Base-by-base conservation (phyloP, 192 early-diverging fungal genomes). In the Piromyces finnis region DNA sequence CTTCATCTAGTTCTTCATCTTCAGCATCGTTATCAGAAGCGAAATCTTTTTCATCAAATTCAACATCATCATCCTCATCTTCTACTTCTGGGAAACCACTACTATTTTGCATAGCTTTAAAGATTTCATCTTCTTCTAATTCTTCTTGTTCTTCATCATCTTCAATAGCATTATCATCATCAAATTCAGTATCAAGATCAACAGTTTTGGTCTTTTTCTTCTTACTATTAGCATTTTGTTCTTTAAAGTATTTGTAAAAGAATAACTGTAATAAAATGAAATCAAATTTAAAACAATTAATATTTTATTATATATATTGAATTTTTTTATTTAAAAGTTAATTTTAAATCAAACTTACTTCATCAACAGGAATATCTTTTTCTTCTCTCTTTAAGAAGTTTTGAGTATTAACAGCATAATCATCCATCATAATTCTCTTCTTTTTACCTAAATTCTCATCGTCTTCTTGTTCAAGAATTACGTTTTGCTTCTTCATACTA, bases 101-200 rank as follows among this genome's bases (percentile, higher is more conserved):
- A 36, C 88, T 90, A 30, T 84, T 82, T 41, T 89, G 88, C 94
- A 98, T 98, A 13, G 95, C 96, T 29, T 89, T 82, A 94, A 94
- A 96, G 29, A 95, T 88, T 85, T 96, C 94, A 29, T 96, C 96
- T 79, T 97, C 96, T 29, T 88, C 92, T 77, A 91, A 30, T 41
- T 90, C 89, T 16, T 82, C 83, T 29, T 81, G 83, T 36, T 37
- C 41, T 14, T 87, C 87, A 12, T 32, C 80, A 79, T 84, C 82
- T 28, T 80, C 81, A 11, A 90, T 91, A 29, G 85, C 89, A 28
- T 87, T 89, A 35, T 85, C 87, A 17, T 86, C 86, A 1, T 77
- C 84, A 77, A 80, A 82, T 30, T 30, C 84, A 9, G 30, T 32
- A 29, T 79, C 87, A 79, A 84, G 83, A 81, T 39, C 77, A 27